Base-by-base conservation (phyloP, 2,329 filamentous ascomycete genomes). In the Chaetomiaceae sp. region DNA sequence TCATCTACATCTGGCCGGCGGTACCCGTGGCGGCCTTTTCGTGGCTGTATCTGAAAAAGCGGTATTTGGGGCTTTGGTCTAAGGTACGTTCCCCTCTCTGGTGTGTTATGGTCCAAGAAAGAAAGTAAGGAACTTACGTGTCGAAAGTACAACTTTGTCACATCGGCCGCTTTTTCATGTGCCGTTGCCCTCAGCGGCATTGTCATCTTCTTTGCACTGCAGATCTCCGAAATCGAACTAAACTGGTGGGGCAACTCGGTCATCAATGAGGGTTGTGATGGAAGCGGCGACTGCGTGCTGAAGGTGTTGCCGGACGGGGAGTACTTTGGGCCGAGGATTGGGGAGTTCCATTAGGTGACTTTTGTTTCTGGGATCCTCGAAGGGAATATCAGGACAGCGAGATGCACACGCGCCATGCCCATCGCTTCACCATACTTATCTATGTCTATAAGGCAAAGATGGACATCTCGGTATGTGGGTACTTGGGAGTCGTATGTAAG, bases 111-210 rank as follows among this genome's bases (percentile, higher is more conserved):
- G 3, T 6, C 21, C 10, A 5, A 21, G 3, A 23, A 33, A 38
- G 2, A 25, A 36, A n/a, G n/a, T n/a, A n/a, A n/a, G n/a, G 21
- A 2, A 14, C 10, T 20, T 3, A 48, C 32, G 8, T 21, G 5
- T 14, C 5, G 1, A 9, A 47, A 66, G 64, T 83, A 81, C 69
- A 84, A 82, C 66, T 84, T 82, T 53, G 72, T 81, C 48, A 69
- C 80, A 0, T 81, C 80, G 9, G 80, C 80, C 0, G 79, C 76
- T 2, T 70, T 84, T 36, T 80, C 82, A 47, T 75, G 78, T 36
- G 81, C 79, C n/a, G 74, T 81, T 1, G 78, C 77, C 0, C 63
- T 84, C n/a, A 75, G 67, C 30, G 75, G 77, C 27, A 75, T 82
- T 42, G 64, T 82, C 32, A 71, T 82, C 37, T 76, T 69, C 71